Conservation (phyloP, 2,329 filamentous ascomycete species). For the Ascochyta viciae-villosae region DNA sequence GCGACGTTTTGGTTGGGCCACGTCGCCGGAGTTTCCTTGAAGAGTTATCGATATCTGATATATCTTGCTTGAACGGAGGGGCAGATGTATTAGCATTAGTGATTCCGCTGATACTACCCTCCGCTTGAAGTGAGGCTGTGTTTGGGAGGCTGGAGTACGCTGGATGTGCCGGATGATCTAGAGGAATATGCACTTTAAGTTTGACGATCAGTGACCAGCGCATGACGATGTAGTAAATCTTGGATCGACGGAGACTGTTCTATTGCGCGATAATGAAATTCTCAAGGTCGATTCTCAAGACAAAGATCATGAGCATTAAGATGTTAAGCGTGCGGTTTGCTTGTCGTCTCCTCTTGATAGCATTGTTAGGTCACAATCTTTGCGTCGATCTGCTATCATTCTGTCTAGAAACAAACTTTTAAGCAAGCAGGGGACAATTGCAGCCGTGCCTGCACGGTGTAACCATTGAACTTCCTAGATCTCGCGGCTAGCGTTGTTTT, state of each 20-base stretch:
- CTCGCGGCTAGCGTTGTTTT: neutral
- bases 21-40: neutral
- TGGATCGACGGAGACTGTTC: too few species aligned
- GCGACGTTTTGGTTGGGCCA: too few species aligned
- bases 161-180: neutral
- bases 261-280: neutral
- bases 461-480: neutral
- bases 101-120: neutral
- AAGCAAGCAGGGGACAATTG: neutral
- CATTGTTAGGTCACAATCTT: neutral
- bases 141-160: neutral
- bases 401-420: neutral
- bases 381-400: too few species aligned
- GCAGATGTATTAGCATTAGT: neutral
- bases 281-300: neutral
- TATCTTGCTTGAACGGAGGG: neutral
- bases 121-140: neutral
- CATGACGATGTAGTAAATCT: neutral
- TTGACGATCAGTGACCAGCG: neutral
- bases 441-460: neutral
- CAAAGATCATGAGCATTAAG: neutral
- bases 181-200: neutral
- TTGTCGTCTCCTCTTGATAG: neutral
- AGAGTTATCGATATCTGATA: neutral
- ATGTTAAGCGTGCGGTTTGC: neutral